Conservation (phyloP, 2,329 filamentous ascomycete genomes). For the Clarireedia monteithiana region DNA sequence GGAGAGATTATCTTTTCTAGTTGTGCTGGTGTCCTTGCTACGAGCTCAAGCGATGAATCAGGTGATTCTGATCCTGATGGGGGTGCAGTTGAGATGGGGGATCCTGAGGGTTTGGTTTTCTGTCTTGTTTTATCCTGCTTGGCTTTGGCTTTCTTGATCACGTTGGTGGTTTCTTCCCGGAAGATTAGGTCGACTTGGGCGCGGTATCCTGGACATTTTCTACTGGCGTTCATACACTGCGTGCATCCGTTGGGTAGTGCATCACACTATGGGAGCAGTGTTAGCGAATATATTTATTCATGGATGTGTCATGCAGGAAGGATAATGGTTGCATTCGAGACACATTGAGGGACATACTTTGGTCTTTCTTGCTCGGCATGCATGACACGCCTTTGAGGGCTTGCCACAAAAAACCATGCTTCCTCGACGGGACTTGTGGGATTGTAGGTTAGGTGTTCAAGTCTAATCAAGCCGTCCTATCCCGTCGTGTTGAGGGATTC, state of each 20-base stretch:
- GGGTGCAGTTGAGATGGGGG: not conserved
- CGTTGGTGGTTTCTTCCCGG: constrained; percentile 47
- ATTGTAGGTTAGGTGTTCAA: no score
- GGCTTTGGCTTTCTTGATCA: constrained; percentile 39
- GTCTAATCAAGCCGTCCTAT: no score
- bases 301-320: not conserved
- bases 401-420: constrained; percentile 51
- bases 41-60: not conserved
- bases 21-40: not conserved
- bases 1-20: not conserved
- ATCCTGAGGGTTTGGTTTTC: not conserved
- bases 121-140: constrained; percentile 14
- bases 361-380: constrained; percentile 48
- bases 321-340: not conserved
- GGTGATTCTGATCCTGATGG: no score
- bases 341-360: constrained; percentile 31
- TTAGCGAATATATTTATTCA: not conserved
- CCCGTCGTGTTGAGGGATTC: no score
- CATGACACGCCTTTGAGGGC: constrained; percentile 48
- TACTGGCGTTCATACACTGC: constrained; percentile 45
- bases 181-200: constrained; percentile 51
- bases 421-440: no score
- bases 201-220: constrained; percentile 47
- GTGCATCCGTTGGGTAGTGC: constrained; percentile 43
- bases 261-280: constrained; percentile 38